Evolutionary conservation across 2,329 filamentous ascomycete genomes (phyloP), one percentile per base, ranked within the genome.

Genomic region (Aspergillus texensis): DNA sequence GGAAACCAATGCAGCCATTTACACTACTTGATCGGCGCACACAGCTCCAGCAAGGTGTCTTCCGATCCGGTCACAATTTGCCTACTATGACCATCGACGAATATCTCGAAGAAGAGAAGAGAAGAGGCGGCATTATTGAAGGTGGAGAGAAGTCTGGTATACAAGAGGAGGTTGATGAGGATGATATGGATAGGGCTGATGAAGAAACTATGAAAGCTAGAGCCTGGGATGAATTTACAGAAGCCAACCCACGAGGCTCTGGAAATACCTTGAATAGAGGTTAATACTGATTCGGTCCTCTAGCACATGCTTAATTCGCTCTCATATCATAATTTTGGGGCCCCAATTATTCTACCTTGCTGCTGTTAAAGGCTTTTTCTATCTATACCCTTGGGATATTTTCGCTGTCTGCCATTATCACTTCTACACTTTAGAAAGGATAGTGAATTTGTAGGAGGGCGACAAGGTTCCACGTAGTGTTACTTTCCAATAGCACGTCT

Each of bases 21-120:
- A 97, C 93, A 1, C 83, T 99, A 26, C 84, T 96, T 5, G 89
- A 90, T 63, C 90, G 85, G 68, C 86, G 95, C 43, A 88, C 92
- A 65, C 89, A 93, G 65, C 79, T 97, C 63, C 87, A 89, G 64
- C 84, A 89, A 63, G 91, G 91, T 3, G 94, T 99, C 0, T 99
- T 99, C 79, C 86, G 92, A 61, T 88, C 93, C 0, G 93, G 95
- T 9, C 95, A 99, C 76, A 97, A 92, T 78, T 81, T 99, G 63
- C 95, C 95, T 0, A 98, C 95, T 3, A 98, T 99, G 95, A 92
- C 88, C 1, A 97, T 99, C 65, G 95, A 99, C 71, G 95, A 99
- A 80, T 99, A 98, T 74, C 83, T 99, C 19, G 95, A 96, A 58
- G 94, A 98, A 78, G 95, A 98, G 81, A 86, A 86, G 73, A 86